These are phyloP conservation scores for Pascua guehoae DNA, from an alignment of 1,284 basidiomycete genomes.

Conservation along the genomic window DNA sequence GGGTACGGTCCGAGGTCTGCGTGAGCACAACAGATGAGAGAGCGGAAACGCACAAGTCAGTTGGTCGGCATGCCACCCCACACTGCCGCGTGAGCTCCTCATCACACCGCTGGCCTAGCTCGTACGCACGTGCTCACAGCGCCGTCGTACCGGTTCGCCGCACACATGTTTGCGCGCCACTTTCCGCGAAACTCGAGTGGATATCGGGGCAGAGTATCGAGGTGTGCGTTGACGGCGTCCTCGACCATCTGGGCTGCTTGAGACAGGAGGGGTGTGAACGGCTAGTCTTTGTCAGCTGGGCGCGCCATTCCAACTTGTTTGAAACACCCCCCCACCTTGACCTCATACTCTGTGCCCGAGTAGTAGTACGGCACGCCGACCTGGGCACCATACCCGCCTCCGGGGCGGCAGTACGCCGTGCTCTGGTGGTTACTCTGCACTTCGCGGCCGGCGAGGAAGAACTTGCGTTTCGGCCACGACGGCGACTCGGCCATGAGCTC, in stretches of 20 bases:
- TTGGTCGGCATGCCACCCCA: conserved; percentile 76
- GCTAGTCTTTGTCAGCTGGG: conserved; percentile 21
- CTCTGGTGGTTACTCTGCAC: conserved; percentile 66
- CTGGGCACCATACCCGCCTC: conserved; percentile 44
- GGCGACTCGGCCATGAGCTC: conserved; percentile 44
- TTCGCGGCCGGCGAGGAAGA: conserved; percentile 41
- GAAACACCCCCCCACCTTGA: conserved; percentile 5
- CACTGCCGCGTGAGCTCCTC: conserved; percentile 48
- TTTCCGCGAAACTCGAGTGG: conserved; percentile 68
- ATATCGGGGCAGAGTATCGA: conserved; percentile 61
- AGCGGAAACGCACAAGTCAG: conserved; percentile 45
- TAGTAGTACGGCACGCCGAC: conserved; percentile 28
- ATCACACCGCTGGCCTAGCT: background rate
- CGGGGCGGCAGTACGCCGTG: conserved; percentile 60
- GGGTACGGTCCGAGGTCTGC: conserved; percentile 79
- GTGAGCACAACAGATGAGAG: background rate
- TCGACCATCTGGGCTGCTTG: conserved; percentile 74
- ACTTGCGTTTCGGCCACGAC: conserved; percentile 36
- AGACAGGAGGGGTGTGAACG: conserved; percentile 70
- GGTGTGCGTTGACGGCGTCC: conserved; percentile 67
- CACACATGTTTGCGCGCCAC: conserved; percentile 88
- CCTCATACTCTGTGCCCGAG: conserved; percentile 21
- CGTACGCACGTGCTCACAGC: conserved; percentile 58
- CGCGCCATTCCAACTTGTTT: conserved; percentile 8
- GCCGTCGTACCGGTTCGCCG: conserved; percentile 83